Conservation (phyloP, 108 stramenopile genomes). For the Ochromonas danica region DNA sequence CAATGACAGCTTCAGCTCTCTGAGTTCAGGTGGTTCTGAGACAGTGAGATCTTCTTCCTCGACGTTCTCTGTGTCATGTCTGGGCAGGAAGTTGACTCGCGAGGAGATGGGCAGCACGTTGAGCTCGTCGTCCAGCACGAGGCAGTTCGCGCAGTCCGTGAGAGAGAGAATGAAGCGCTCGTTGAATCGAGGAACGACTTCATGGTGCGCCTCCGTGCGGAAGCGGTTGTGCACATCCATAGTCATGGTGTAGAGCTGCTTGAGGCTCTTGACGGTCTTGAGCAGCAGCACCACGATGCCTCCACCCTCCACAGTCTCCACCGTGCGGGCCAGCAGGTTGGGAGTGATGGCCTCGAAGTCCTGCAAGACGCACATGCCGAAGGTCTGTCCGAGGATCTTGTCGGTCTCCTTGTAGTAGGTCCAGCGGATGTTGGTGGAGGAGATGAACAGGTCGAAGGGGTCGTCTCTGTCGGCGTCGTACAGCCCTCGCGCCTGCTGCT, state of each 20-base stretch:
- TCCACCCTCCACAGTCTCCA: constrained; percentile 96
- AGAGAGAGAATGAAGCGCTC: constrained; percentile 96
- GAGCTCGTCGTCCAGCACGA: constrained; percentile 97
- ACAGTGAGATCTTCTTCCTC: constrained; percentile 10
- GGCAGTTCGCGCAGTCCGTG: constrained; percentile 75
- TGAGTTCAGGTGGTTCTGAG: constrained; percentile 69
- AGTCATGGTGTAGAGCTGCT: constrained; percentile 91
- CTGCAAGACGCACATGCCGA: constrained; percentile 90
- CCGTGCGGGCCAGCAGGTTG: constrained; percentile 92
- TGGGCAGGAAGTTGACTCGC: constrained; percentile 38
- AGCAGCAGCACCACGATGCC: constrained; percentile 93
- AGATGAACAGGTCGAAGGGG: constrained; percentile 96
- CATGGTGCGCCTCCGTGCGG: constrained; percentile 71
- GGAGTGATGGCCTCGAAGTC: constrained; percentile 98
- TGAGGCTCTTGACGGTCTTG: constrained; percentile 84
- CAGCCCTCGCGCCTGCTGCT: constrained; percentile 74
- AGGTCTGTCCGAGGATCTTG: constrained; percentile 90
- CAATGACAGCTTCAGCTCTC: constrained; percentile 77
- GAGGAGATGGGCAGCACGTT: constrained; percentile 89
- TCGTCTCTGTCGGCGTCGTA: constrained; percentile 61
- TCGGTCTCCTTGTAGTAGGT: constrained; percentile 97
- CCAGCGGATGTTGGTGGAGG: constrained; percentile 89
- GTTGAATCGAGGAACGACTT: constrained; percentile 92
- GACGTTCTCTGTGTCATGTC: background rate
- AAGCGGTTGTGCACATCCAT: constrained; percentile 97